Base-by-base conservation (phyloP, 257 asterid genomes). In the Solanum stenotomum region DNA sequence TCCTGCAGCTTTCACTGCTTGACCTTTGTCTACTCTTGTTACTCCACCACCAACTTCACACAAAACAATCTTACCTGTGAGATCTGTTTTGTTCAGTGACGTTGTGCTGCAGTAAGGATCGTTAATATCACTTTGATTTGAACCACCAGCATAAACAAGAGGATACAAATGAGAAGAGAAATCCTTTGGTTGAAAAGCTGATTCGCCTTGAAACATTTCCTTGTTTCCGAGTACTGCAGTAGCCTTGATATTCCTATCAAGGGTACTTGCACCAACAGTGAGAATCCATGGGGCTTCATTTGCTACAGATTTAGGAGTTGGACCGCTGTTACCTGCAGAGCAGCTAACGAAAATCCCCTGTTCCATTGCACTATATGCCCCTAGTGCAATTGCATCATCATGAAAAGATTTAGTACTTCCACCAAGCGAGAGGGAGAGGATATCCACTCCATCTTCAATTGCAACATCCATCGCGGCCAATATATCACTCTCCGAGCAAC, bases 1-100 rank as follows among this genome's bases (percentile, higher is more conserved):
- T 11, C 92, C 91, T 3, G 90, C 90, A 35, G 63, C 52, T 31
- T 91, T 90, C 56, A 92, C 92, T 1, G 74, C 63, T 12, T 10
- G 46, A 1, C 93, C 94, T 84, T 90, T 90, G 1, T 4, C 86
- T 3, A 81, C 3, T 11, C 88, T 18, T 12, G 56, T 14, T 1
- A 76, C 5, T 0, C 79, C 79, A 72, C 22, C 56, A 8, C 87
- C 89, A 5, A 90, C 91, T 68, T 59, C 63, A 29, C 93, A 91
- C 22, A 88, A 6, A 6, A 91, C 93, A 4, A 92, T 70, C 74
- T 88, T 92, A 0, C 90, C 92, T 2, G 11, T 52, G 10, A 90
- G 65, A 25, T 89, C 87, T 3, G 14, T 14, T 23, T 46, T n/a
- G 77, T 83, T 74, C 34, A 92, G 31, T 14, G 91, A 75, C n/a